These are phyloP conservation scores for Moesziomyces sp. DNA, from an alignment of 1,284 basidiomycete species.

Conservation along the genomic window DNA sequence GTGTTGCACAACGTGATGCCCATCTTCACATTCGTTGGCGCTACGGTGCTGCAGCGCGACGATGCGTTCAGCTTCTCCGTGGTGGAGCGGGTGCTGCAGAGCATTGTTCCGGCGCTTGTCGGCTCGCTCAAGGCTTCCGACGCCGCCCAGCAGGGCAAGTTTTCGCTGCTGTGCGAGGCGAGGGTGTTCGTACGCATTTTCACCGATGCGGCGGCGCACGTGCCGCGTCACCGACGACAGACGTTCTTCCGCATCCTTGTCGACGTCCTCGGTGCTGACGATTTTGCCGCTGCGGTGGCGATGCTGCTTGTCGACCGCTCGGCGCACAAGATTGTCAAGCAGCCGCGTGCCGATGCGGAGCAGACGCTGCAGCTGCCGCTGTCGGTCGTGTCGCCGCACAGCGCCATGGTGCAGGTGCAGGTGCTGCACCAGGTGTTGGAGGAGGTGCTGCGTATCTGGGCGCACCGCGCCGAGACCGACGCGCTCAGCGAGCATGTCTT, in stretches of 20 bases:
- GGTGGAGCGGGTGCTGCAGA: slow-evolving; percentile 93
- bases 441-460: slow-evolving; percentile 51
- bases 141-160: slow-evolving; percentile 31
- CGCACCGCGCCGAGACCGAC: slow-evolving; percentile 41
- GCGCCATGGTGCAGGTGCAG: slow-evolving; percentile 73
- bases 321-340: slow-evolving; percentile 78
- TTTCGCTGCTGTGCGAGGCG: slow-evolving; percentile 59
- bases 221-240: slow-evolving; percentile 85
- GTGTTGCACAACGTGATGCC: slow-evolving; percentile 97
- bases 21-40: slow-evolving; percentile 98
- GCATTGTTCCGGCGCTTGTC: slow-evolving; percentile 92
- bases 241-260: slow-evolving; percentile 93
- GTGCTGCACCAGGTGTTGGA: slow-evolving; percentile 57
- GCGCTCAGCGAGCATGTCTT: slow-evolving; percentile 49
- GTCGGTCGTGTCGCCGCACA: slow-evolving; percentile 72
- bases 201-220: slow-evolving; percentile 85
- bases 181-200: slow-evolving; percentile 82
- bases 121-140: slow-evolving; percentile 52
- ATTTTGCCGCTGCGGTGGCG: slow-evolving; percentile 84
- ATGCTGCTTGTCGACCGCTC: slow-evolving; percentile 87
- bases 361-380: slow-evolving; percentile 76
- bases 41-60: slow-evolving; percentile 93
- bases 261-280: slow-evolving; percentile 80
- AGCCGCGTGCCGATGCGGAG: slow-evolving; percentile 69
- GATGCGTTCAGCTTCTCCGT: slow-evolving; percentile 95